Evolutionary conservation across 2,329 filamentous ascomycete genomes (phyloP).

Genomic region (Trichoderma endophyticum): DNA sequence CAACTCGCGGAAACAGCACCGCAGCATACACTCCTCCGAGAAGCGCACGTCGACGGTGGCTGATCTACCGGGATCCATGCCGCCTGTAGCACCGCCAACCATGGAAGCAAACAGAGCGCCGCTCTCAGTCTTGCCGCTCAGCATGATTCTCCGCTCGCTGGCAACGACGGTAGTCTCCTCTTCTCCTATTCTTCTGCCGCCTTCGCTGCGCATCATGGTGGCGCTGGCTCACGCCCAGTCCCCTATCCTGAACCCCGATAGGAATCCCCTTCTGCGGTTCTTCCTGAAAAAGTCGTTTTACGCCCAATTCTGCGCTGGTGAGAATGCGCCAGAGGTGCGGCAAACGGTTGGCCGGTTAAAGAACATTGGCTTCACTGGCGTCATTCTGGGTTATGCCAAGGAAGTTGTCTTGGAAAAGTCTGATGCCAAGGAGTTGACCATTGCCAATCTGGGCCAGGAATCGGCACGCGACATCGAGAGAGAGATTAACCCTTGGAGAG

Average conservation of each 20-base stretch:
- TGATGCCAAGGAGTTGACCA: conserved; percentile 45
- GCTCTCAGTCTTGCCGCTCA: conserved; percentile 64
- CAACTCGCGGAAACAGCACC: conserved; percentile 20
- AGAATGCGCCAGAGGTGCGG: conserved; percentile 65
- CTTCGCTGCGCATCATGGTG: conserved; percentile 66
- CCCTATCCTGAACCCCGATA: conserved; percentile 68
- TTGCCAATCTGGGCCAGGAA: conserved; percentile 45
- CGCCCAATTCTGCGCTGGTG: conserved; percentile 85
- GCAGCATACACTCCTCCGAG: conserved; percentile 38
- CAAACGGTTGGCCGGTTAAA: conserved; percentile 64
- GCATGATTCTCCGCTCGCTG: conserved; percentile 65
- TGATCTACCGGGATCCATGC: conserved; percentile 32
- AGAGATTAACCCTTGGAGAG: conserved; percentile 68
- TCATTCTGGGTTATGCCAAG: conserved; percentile 79
- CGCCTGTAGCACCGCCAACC: conserved; percentile 26
- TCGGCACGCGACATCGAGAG: conserved; percentile 48
- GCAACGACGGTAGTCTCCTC: conserved; percentile 68
- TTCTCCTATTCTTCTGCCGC: conserved; percentile 64
- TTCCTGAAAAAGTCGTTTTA: conserved; percentile 83
- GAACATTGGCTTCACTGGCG: conserved; percentile 73
- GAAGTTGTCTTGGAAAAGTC: conserved; percentile 70
- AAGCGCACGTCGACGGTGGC: conserved; percentile 35
- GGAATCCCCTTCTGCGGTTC: conserved; percentile 66
- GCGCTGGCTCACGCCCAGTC: conserved; percentile 67
- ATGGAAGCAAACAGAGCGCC: conserved; percentile 38